Base-by-base conservation (phyloP, 192 early-diverging fungal species). In the Coemansia sp. region DNA sequence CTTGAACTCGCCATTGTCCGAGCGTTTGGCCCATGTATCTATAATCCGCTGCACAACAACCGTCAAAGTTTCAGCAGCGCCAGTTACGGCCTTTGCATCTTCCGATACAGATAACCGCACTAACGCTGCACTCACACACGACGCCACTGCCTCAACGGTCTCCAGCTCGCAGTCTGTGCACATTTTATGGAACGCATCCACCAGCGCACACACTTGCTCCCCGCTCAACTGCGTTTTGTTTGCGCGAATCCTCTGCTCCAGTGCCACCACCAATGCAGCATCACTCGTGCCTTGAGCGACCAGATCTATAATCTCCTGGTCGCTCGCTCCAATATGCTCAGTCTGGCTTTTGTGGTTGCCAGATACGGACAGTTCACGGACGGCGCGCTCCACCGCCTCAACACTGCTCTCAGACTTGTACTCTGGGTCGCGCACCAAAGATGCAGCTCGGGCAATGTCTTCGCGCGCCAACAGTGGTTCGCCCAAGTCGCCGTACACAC, bases 381-480 rank as follows among this genome's bases (percentile, higher is more conserved):
- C 58, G 2, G 75, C 70, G 14, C 56, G 66, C 46, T 78, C 75
- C 2, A 78, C 70, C 3, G 68, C 70, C 3, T 58, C 70, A 3
- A 78, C 62, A 23, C 47, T 60, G 15, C 68, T 61, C 17, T 47
- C 38, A 1, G 55, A 20, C 3, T 20, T 56, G 57, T 68, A 50
- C 24, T 15, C 21, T 0, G 63, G 56, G 15, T 78, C 75, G 18
- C 64, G 60, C n/a, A 66, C 65, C 18, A 78, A 56, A 4, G 66
- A 37, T 0, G 75, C 69, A 12, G 75, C 75, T 20, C 58, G 70
- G 10, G 75, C 56, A 14, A 78, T 68, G 49, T 78, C 75, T 12
- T 52, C 12, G 6, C 62, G 62, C 3, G 75, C 75, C 12, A 54
- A 40, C 0, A 58, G 12, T n/a, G 60, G 63, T 23, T 72, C 56